Evolutionary conservation across 1,284 basidiomycete species (phyloP).

Genomic region (Ceratobasidium sp.): DNA sequence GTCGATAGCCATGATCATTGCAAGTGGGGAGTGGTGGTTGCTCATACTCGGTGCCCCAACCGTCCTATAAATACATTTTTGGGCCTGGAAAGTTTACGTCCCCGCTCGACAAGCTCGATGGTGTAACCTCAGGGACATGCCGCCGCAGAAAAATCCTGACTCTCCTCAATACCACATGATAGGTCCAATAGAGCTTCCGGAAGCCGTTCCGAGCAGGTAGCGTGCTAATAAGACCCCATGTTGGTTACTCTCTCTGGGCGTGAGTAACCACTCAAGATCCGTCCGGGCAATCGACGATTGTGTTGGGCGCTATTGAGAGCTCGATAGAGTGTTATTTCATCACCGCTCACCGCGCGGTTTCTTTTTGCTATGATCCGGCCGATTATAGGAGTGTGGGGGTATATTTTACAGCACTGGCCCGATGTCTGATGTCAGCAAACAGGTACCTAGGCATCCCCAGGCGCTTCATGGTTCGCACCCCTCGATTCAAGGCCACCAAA

Average conservation of each 20-base stretch:
- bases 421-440: constrained; percentile 37
- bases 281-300: constrained; percentile 27
- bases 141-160: constrained; percentile 5
- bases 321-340: constrained; percentile 28
- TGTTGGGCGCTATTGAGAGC: constrained; percentile 12
- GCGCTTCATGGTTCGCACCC: neutral
- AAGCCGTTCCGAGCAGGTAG: constrained; percentile 11
- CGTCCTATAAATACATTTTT: neutral
- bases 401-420: neutral
- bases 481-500: neutral
- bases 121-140: neutral
- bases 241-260: constrained; percentile 5
- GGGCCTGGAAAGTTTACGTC: constrained; percentile 5
- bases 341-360: constrained; percentile 32
- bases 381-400: constrained; percentile 16
- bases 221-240: neutral
- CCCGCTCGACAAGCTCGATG: neutral
- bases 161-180: constrained; percentile 25
- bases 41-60: neutral
- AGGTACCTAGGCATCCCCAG: constrained; percentile 6
- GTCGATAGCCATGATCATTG: constrained; percentile 32
- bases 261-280: constrained; percentile 33
- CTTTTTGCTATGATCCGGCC: constrained; percentile 35
- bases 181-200: constrained; percentile 10
- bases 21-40: constrained; percentile 18